These are phyloP conservation scores for Nemania bipapillata DNA, from an alignment of 2,329 filamentous ascomycete species.

Conservation along the genomic window DNA sequence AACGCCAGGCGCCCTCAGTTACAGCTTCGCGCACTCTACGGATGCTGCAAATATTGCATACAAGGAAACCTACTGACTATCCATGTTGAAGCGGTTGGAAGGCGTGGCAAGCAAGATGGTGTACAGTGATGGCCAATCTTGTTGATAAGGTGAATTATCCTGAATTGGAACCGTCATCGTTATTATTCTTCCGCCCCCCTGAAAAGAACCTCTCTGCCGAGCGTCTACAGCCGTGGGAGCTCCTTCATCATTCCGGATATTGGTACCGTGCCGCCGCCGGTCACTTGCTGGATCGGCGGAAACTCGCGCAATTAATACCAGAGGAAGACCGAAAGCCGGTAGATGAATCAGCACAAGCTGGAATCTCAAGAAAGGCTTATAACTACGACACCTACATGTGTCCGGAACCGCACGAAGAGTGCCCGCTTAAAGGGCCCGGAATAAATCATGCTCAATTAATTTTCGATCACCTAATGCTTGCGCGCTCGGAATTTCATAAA, in stretches of 20 bases:
- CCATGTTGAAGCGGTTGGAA: slow-evolving; percentile 72
- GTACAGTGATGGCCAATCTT: slow-evolving; percentile 69
- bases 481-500: slow-evolving; percentile 65
- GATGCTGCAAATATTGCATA: neutral
- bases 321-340: slow-evolving; percentile 68
- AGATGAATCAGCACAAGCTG: slow-evolving; percentile 59
- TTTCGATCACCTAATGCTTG: slow-evolving; percentile 62
- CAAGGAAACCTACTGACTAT: slow-evolving; percentile 16
- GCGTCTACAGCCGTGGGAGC: slow-evolving; percentile 70
- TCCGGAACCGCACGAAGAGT: slow-evolving; percentile 70
- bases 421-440: slow-evolving; percentile 62
- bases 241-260: slow-evolving; percentile 73
- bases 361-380: slow-evolving; percentile 63
- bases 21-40: neutral
- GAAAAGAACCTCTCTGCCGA: slow-evolving; percentile 70
- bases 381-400: slow-evolving; percentile 75
- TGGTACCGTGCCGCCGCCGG: slow-evolving; percentile 71
- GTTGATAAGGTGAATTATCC: slow-evolving; percentile 65
- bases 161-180: slow-evolving; percentile 59
- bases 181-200: slow-evolving; percentile 63
- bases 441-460: slow-evolving; percentile 68
- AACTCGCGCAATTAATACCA: slow-evolving; percentile 66
- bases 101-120: slow-evolving; percentile 87
- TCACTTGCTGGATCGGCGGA: slow-evolving; percentile 65
- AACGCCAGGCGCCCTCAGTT: neutral